phyloP scores from a whole-genome alignment of 495 filamentous ascomycete species.

The Tirmania nivea region DNA sequence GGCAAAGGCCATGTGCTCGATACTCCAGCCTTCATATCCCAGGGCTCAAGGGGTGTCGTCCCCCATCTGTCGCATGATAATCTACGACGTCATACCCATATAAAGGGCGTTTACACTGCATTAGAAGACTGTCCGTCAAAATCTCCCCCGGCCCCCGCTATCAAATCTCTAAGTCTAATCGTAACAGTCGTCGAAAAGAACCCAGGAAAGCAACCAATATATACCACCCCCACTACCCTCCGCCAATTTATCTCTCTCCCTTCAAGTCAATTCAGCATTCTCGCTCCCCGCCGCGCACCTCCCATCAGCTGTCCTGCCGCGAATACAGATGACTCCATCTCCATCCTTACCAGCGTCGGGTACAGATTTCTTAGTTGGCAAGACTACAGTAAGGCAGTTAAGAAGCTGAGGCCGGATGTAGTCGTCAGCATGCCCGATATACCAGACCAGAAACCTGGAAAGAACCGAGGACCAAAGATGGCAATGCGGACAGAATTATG shows the following conservation, averaged over 20 bases:
- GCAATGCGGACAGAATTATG: slow-evolving; percentile 59
- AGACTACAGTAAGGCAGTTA: slow-evolving; percentile 42
- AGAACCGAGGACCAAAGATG: slow-evolving; percentile 60
- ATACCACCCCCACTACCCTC: slow-evolving; percentile 33
- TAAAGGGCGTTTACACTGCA: slow-evolving; percentile 53
- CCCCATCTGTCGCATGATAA: slow-evolving; percentile 82
- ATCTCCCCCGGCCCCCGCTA: too few species aligned
- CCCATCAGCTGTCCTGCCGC: slow-evolving; percentile 48
- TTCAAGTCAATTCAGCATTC: slow-evolving; percentile 34
- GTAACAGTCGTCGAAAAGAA: slow-evolving; percentile 55
- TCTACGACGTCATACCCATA: slow-evolving; percentile 37
- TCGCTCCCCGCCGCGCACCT: slow-evolving; percentile 58
- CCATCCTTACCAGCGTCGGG: slow-evolving; percentile 63
- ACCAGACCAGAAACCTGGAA: slow-evolving; percentile 35
- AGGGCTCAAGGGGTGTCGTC: slow-evolving; percentile 60
- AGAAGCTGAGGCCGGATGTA: slow-evolving; percentile 54
- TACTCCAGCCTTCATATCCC: slow-evolving; percentile 62
- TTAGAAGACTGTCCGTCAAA: slow-evolving; percentile 72
- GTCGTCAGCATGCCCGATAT: slow-evolving; percentile 60
- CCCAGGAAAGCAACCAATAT: slow-evolving; percentile 30
- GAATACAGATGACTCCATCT: slow-evolving; percentile 51
- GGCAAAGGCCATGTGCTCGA: background rate
- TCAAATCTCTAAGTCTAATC: slow-evolving; percentile 11
- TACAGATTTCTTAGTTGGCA: slow-evolving; percentile 45
- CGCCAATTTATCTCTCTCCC: slow-evolving; percentile 50